phyloP scores from a whole-genome alignment of 2,329 filamentous ascomycete species.

The Arthrobotrys sphaeroides region DNA sequence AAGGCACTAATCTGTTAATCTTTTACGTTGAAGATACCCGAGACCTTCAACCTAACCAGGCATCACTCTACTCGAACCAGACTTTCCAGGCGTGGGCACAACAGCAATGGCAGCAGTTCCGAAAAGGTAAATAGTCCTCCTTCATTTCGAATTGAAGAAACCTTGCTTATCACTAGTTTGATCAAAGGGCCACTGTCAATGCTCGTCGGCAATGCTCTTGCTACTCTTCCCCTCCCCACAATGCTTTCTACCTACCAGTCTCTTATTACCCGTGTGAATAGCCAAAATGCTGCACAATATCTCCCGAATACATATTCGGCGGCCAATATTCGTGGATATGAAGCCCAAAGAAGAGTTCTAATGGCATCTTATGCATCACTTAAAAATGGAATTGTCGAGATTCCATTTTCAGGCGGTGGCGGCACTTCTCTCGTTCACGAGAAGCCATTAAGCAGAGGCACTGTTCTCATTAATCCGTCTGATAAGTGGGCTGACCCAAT shows the following conservation, averaged over 20 bases:
- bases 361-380: slow-evolving; percentile 58
- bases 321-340: slow-evolving; percentile 62
- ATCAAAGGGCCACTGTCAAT: slow-evolving; percentile 59
- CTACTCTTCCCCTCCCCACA: slow-evolving; percentile 61
- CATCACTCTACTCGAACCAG: slow-evolving; percentile 27
- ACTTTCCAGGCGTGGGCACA: slow-evolving; percentile 48
- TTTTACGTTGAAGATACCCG: slow-evolving; percentile 11
- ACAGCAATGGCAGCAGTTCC: slow-evolving; percentile 44
- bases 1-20: not conserved
- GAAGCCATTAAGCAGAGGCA: slow-evolving; percentile 62
- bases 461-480: slow-evolving; percentile 60
- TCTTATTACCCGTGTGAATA: slow-evolving; percentile 25
- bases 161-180: not conserved
- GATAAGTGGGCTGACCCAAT: slow-evolving; percentile 60
- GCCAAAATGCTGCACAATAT: slow-evolving; percentile 60
- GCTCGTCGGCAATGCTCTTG: slow-evolving; percentile 60
- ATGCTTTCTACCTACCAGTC: slow-evolving; percentile 55
- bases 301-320: slow-evolving; percentile 60
- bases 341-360: slow-evolving; percentile 60
- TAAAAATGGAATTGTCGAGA: slow-evolving; percentile 57
- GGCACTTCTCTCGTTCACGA: slow-evolving; percentile 59
- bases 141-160: not conserved
- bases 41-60: slow-evolving; percentile 47
- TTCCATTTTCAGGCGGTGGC: slow-evolving; percentile 55
- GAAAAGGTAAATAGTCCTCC: slow-evolving; percentile 28